These are phyloP conservation scores for Macroventuria anomochaeta DNA, from an alignment of 2,329 filamentous ascomycete genomes.

Conservation along the genomic window DNA sequence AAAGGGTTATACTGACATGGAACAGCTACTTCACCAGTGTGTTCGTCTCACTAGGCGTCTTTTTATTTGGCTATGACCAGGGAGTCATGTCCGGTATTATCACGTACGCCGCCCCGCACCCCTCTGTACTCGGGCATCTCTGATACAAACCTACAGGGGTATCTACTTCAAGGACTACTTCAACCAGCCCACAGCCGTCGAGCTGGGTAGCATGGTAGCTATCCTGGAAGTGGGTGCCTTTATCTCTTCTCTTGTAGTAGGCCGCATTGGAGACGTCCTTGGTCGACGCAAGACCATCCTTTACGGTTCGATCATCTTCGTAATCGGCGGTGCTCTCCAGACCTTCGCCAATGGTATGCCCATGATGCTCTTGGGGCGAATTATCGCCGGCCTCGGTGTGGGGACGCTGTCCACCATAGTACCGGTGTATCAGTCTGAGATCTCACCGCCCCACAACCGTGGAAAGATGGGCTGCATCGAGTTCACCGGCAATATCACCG, in stretches of 20 bases:
- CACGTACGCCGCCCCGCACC: slow-evolving; percentile 60
- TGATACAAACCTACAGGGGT: slow-evolving; percentile 64
- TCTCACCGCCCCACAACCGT: slow-evolving; percentile 91
- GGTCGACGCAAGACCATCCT: slow-evolving; percentile 89
- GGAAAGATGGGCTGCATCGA: slow-evolving; percentile 97
- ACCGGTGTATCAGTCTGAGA: slow-evolving; percentile 61
- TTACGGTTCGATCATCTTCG: slow-evolving; percentile 90
- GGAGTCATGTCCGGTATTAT: slow-evolving; percentile 84
- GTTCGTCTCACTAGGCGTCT: slow-evolving; percentile 84
- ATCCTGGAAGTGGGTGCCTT: slow-evolving; percentile 95
- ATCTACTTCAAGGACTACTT: slow-evolving; percentile 92
- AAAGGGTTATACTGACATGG: slow-evolving; percentile 17
- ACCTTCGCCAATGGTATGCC: slow-evolving; percentile 80
- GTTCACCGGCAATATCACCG: slow-evolving; percentile 95
- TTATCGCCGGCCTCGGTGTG: slow-evolving; percentile 59
- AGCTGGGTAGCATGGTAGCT: slow-evolving; percentile 96
- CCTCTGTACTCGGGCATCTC: slow-evolving; percentile 30
- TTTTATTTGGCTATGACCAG: slow-evolving; percentile 89
- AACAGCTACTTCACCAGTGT: slow-evolving; percentile 91
- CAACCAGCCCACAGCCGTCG: slow-evolving; percentile 80
- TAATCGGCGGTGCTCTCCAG: slow-evolving; percentile 83
- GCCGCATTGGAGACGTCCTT: slow-evolving; percentile 88
- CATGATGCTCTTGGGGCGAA: slow-evolving; percentile 74
- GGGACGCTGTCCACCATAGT: slow-evolving; percentile 60
- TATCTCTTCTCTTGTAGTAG: slow-evolving; percentile 84